Evolutionary conservation across 768 basidiomycete species (phyloP).

Genomic region (Dendrothele bispora): DNA sequence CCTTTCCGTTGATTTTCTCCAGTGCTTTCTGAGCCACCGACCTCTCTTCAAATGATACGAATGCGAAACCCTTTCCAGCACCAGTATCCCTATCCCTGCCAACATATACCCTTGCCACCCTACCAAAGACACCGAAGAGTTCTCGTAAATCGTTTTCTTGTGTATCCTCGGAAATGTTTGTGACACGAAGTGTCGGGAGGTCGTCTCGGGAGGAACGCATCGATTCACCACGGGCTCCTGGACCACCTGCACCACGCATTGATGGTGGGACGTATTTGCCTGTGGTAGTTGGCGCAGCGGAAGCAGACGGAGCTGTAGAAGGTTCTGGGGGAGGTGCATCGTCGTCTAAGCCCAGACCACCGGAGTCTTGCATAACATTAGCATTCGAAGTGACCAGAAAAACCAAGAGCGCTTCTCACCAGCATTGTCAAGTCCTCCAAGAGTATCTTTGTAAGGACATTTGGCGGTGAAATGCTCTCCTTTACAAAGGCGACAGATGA

Average conservation of each 20-base stretch:
- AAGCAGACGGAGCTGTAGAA: constrained; percentile 34
- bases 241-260: constrained; percentile 71
- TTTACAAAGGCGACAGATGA: constrained; percentile 91
- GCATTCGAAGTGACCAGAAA: too few relatives aligned
- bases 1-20: constrained; percentile 87
- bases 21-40: constrained; percentile 83
- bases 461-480: constrained; percentile 98
- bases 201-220: constrained; percentile 84
- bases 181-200: constrained; percentile 93
- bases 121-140: constrained; percentile 83
- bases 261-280: constrained; percentile 97
- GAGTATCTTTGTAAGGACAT: constrained; percentile 96
- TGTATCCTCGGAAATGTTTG: constrained; percentile 95
- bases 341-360: constrained; percentile 39
- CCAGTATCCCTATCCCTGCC: constrained; percentile 95
- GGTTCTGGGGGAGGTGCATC: constrained; percentile 29
- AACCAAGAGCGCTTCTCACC: too few relatives aligned
- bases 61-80: constrained; percentile 94
- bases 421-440: constrained; percentile 69
- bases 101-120: constrained; percentile 88
- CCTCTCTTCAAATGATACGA: constrained; percentile 91
- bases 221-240: constrained; percentile 73
- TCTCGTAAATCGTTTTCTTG: constrained; percentile 93
- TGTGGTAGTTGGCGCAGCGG: constrained; percentile 50
- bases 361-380: constrained; percentile 30